Base-by-base conservation (phyloP, 805 yeast species). In the Helenozyma rhizophorensis region DNA sequence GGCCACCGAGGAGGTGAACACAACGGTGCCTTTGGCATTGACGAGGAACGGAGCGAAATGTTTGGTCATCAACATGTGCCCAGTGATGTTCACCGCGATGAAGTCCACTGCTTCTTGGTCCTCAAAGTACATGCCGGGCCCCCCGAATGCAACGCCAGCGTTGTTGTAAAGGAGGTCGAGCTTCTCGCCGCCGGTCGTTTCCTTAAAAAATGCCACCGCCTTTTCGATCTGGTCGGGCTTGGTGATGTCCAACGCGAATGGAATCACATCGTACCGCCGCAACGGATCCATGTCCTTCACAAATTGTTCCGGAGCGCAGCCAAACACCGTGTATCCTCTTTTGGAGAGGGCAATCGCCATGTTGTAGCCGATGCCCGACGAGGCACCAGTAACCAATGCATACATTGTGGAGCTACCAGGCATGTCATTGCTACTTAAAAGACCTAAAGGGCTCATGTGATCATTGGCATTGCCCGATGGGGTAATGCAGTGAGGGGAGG, bases 131-230 rank as follows among this genome's bases (percentile, higher is more conserved):
- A 72, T 42, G 0, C 83, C 85, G 1, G 93, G 85, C 32, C 77
- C 66, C 0, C 83, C 74, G 47, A 89, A 83, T 13, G 86, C 70
- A 45, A 73, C 80, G 12, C 89, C 89, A 1, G 94, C 94, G 53
- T 83, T 84, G 55, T 84, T 83, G 60, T 68, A 82, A 32, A 83
- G 54, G 8, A 80, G 44, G 47, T 83, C 86, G 34, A 82, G 53
- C 29, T 67, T 64, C 1, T 71, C 72, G 23, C 68, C 74, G 19
- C 54, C 53, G 8, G 70, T 63, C 25, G 69, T 63, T 2, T 47
- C 43, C 0, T 43, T 36, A n/a, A 81, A 62, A 15, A 58, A 57
- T 12, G 65, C 48, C 34, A 68, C 70, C 17, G 76, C 66, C 11
- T 58, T 42, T 6, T 45, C 14, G 25, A 80, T 74, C 18, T 76